Conservation (phyloP, 306 rosid species). For the Castanea crenata region DNA sequence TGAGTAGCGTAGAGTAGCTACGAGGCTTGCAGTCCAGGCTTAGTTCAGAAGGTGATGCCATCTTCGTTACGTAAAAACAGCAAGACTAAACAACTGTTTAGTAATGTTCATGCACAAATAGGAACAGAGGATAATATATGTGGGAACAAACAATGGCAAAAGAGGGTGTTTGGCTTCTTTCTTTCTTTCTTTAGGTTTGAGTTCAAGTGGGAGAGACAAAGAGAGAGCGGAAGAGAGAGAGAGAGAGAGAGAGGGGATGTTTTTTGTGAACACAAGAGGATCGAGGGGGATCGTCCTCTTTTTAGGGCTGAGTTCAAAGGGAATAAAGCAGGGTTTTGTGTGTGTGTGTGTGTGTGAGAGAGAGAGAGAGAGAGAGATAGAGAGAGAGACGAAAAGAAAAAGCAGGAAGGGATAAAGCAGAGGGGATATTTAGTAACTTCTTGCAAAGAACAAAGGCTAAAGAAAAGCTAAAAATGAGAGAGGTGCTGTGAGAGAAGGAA, state of each 20-base stretch:
- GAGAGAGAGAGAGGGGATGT: conserved; percentile 43
- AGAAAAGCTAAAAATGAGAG: conserved; percentile 35
- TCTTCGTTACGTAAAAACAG: conserved; percentile 22
- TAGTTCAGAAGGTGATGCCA: conserved; percentile 86
- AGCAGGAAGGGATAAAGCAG: conserved; percentile 66
- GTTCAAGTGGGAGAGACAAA: conserved; percentile 30
- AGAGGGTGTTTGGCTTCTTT: conserved; percentile 82
- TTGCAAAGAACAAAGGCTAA: conserved; percentile 74
- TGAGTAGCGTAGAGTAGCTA: conserved; percentile 74
- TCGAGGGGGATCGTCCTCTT: conserved; percentile 76
- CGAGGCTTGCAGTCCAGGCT: conserved; percentile 82
- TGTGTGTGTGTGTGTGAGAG: conserved; percentile 5
- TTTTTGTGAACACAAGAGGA: conserved; percentile 79
- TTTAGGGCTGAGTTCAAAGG: conserved; percentile 75
- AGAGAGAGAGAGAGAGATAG: conserved; percentile 40
- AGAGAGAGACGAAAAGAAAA: conserved; percentile 31
- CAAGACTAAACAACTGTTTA: conserved; percentile 18
- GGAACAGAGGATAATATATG: conserved; percentile 35
- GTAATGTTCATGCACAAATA: conserved; percentile 41
- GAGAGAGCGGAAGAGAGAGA: conserved; percentile 33
- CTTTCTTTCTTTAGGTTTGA: conserved; percentile 29
- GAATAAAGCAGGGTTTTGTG: conserved; percentile 70
- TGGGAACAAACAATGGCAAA: conserved; percentile 66
- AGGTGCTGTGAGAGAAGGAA: conserved; percentile 59
- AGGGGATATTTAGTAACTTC: conserved; percentile 74